phyloP scores from a whole-genome alignment of 768 basidiomycete species.

The Trametes punicea region DNA sequence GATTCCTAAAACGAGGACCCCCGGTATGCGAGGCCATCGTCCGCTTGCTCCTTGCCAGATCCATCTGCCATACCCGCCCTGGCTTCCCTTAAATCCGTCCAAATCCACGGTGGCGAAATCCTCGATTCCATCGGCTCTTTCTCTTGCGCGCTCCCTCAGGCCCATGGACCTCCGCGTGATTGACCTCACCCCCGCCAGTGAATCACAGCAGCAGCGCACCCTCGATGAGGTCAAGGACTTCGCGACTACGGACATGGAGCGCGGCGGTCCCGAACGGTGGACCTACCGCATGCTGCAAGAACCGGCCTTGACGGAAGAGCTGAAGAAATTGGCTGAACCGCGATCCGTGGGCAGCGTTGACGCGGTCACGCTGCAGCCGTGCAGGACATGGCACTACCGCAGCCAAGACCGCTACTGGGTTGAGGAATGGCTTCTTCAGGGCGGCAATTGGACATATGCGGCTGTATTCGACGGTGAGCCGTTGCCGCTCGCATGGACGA shows the following conservation, averaged over 20 bases:
- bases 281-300: slow-evolving; percentile 49
- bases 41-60: slow-evolving; percentile 9
- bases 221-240: slow-evolving; percentile 54
- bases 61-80: slow-evolving; percentile 3
- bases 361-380: slow-evolving; percentile 44
- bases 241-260: slow-evolving; percentile 50
- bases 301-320: slow-evolving; percentile 36
- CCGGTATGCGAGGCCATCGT: slow-evolving; percentile 3
- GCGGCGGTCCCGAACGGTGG: slow-evolving; percentile 49
- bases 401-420: slow-evolving; percentile 42
- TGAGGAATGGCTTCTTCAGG: slow-evolving; percentile 40
- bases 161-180: slow-evolving; percentile 34
- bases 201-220: slow-evolving; percentile 46
- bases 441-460: slow-evolving; percentile 42
- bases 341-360: slow-evolving; percentile 34
- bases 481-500: not conserved
- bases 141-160: not conserved
- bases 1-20: slow-evolving; percentile 11
- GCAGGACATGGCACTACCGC: slow-evolving; percentile 32
- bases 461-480: slow-evolving; percentile 45
- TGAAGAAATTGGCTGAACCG: slow-evolving; percentile 38
- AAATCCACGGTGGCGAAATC: not conserved
- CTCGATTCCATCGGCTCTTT: not conserved
- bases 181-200: slow-evolving; percentile 42
- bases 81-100: not conserved